Percentiles rank a stretch among this genome's conserved stretches.
These are phyloP conservation scores for Phytophthora capsici DNA, from an alignment of 352 stramenopile species.

Conservation along the genomic window DNA sequence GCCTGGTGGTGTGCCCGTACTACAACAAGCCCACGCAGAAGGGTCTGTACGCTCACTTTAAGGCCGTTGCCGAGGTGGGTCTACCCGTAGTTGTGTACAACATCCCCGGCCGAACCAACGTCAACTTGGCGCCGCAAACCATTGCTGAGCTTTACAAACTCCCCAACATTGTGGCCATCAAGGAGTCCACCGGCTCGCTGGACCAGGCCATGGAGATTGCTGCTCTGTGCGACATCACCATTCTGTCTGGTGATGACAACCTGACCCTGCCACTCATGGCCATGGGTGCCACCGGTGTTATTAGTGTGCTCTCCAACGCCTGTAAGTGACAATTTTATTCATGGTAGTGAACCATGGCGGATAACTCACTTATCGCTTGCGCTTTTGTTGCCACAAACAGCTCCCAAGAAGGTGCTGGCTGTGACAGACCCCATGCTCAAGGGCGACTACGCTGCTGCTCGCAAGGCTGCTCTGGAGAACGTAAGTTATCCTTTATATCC, in stretches of 20 bases:
- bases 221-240: slow-evolving; percentile 90
- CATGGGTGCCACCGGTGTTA: slow-evolving; percentile 89
- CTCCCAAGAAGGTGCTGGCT: slow-evolving; percentile 84
- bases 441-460: slow-evolving; percentile 81
- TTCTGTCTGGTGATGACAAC: slow-evolving; percentile 92
- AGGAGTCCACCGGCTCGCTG: slow-evolving; percentile 96
- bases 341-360: background rate
- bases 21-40: slow-evolving; percentile 99
- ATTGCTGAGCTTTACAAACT: slow-evolving; percentile 94
- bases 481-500: slow-evolving; percentile 44
- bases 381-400: slow-evolving; percentile 30
- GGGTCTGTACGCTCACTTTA: slow-evolving; percentile 95
- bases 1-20: slow-evolving; percentile 97
- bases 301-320: slow-evolving; percentile 92
- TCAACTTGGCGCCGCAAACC: slow-evolving; percentile 95
- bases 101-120: slow-evolving; percentile 95
- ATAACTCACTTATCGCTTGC: slow-evolving; percentile 1
- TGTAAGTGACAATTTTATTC: slow-evolving; percentile 45
- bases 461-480: slow-evolving; percentile 87
- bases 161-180: slow-evolving; percentile 97
- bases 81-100: slow-evolving; percentile 98
- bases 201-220: slow-evolving; percentile 91
- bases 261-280: slow-evolving; percentile 91
- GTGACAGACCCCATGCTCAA: slow-evolving; percentile 80
- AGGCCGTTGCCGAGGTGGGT: slow-evolving; percentile 83